Percentiles rank a stretch among this genome's conserved stretches.
These are phyloP conservation scores for Trichosanthes cucumerina DNA, from an alignment of 306 rosid species.

Conservation along the genomic window DNA sequence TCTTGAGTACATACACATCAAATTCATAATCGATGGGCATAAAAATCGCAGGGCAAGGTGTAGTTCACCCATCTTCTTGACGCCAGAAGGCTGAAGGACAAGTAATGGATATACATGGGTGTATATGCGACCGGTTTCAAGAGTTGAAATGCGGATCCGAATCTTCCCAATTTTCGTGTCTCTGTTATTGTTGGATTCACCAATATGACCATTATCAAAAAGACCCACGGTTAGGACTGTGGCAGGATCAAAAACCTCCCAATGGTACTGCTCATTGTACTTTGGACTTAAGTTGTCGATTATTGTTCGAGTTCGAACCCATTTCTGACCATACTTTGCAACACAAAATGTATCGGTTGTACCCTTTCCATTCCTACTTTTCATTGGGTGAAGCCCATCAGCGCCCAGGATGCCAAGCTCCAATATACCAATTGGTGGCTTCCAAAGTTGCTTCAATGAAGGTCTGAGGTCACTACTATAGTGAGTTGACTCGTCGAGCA, in stretches of 20 bases:
- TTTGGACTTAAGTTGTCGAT: conserved; percentile 49
- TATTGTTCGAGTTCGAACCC: conserved; percentile 87
- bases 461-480: conserved; percentile 91
- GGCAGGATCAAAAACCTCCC: conserved; percentile 87
- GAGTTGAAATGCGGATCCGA: conserved; percentile 78
- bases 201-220: conserved; percentile 55
- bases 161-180: conserved; percentile 72
- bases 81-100: conserved; percentile 63
- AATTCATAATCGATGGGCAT: conserved; percentile 42
- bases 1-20: conserved; percentile 51
- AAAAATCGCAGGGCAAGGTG: conserved; percentile 86
- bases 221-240: conserved; percentile 87
- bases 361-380: conserved; percentile 64
- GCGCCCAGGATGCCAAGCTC: conserved; percentile 80
- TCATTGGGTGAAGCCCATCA: conserved; percentile 55
- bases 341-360: conserved; percentile 69
- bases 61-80: conserved; percentile 82
- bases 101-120: conserved; percentile 69
- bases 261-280: conserved; percentile 87
- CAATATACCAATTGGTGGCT: conserved; percentile 58
- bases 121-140: conserved; percentile 67
- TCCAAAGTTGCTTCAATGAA: conserved; percentile 58
- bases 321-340: conserved; percentile 83
- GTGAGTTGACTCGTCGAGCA: conserved; percentile 78
- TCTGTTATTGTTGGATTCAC: conserved; percentile 35